Evolutionary conservation across 768 basidiomycete species (phyloP), one percentile per base, ranked within the genome.

Genomic region (Mycena filopes): DNA sequence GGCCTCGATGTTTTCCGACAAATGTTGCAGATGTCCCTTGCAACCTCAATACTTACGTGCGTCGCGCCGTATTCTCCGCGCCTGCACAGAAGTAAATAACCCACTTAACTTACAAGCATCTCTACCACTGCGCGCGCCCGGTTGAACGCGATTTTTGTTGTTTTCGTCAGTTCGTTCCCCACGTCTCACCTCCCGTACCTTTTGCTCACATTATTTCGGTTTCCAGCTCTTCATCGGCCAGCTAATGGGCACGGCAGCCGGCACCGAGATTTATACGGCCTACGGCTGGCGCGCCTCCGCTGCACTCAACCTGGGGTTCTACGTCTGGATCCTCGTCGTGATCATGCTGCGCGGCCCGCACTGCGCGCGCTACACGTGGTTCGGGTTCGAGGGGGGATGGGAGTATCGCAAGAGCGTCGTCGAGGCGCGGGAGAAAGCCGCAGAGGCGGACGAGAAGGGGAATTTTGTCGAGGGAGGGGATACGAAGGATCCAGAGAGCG

Each of bases 1-100:
- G 87, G 92, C 26, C 77, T 91, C n/a, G 93, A 95, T 69, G 77
- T 88, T 20, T 89, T 89, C 67, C 81, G 88, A n/a, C 93, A 94
- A 74, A 85, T 86, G 77, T 82, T 87, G 38, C 92, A 93, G 73
- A 88, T 93, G 23, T 86, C 88, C 3, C 73, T 89, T 48, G 82
- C 86, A 1, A 88, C 87, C 11, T 80, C 85, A 9, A 84, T 93
- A 21, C 86, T 88, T 63, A 79, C 78, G 89, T 87, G 36, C 58
- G 36, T 42, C 36, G n/a, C 2, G 23, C 20, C 18, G 25, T 9
- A 25, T 15, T 36, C 51, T 33, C 6, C 33, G 65, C 67, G 55
- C 64, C 49, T 36, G 38, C 55, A n/a, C 28, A 60, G 13, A 65
- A 51, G 28, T 66, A 25, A 40, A 65, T 41, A n/a, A 25, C n/a